These are phyloP conservation scores for Caryopteris hybrid DNA, from an alignment of 305 asterid species.

Conservation along the genomic window DNA sequence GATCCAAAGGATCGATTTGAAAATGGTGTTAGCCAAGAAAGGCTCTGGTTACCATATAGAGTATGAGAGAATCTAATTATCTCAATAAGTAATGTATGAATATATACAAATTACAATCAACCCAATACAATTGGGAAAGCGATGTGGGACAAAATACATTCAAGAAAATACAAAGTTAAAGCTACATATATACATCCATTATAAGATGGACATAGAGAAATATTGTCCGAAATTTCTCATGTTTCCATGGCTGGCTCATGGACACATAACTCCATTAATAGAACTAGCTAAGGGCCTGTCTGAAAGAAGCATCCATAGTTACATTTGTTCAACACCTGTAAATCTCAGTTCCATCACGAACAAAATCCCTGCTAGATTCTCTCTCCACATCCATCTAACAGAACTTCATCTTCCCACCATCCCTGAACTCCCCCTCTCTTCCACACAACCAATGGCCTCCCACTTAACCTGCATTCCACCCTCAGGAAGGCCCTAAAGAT, in stretches of 20 bases:
- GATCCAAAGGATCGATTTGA: too few relatives aligned
- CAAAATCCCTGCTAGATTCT: slow-evolving; percentile 13
- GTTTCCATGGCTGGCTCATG: slow-evolving; percentile 52
- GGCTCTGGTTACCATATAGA: too few relatives aligned
- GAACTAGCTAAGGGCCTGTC: slow-evolving; percentile 36
- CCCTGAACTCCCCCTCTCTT: slow-evolving; percentile 32
- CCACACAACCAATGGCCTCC: slow-evolving; percentile 47
- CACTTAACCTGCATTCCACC: slow-evolving; percentile 29
- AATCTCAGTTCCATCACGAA: slow-evolving; percentile 33
- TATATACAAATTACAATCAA: too few relatives aligned
- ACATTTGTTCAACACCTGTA: slow-evolving; percentile 35
- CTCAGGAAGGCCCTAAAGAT: slow-evolving; percentile 24
- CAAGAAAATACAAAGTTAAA: too few relatives aligned
- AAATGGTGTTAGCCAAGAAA: too few relatives aligned
- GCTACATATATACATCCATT: too few relatives aligned
- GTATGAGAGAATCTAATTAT: too few relatives aligned
- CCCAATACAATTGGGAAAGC: too few relatives aligned
- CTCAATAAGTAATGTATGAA: too few relatives aligned
- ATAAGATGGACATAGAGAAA: slow-evolving; percentile 18
- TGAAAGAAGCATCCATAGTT: slow-evolving; percentile 14
- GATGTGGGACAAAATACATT: too few relatives aligned
- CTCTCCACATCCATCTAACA: slow-evolving; percentile 23
- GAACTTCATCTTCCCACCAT: slow-evolving; percentile 26
- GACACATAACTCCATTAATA: slow-evolving; percentile 41
- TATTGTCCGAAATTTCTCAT: slow-evolving; percentile 20